phyloP scores from a whole-genome alignment of 768 basidiomycete species.

The Albatrellus ellisii region DNA sequence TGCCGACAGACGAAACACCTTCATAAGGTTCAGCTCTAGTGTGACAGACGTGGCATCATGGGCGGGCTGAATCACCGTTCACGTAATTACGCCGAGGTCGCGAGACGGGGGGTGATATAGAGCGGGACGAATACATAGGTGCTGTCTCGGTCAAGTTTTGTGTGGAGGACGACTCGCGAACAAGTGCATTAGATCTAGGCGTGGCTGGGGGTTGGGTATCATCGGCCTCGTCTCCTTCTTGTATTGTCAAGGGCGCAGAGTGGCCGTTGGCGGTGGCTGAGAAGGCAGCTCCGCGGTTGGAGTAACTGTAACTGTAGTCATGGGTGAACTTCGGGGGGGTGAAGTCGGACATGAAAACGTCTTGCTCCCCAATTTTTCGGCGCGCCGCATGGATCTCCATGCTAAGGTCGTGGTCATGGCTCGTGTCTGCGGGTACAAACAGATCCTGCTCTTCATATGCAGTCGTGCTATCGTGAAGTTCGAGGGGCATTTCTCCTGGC shows the following conservation, averaged over 20 bases:
- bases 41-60: conserved; percentile 6
- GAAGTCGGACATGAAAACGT: conserved; percentile 11
- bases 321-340: conserved; percentile 7
- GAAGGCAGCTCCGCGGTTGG: conserved; percentile 8
- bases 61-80: conserved; percentile 13
- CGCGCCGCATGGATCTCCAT: conserved; percentile 13
- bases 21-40: conserved; percentile 7
- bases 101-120: conserved; percentile 1
- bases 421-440: conserved; percentile 69
- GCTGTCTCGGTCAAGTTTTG: neutral
- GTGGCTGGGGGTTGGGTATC: conserved; percentile 6
- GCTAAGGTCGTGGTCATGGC: conserved; percentile 29
- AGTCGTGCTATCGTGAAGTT: conserved; percentile 32
- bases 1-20: conserved; percentile 7
- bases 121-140: neutral
- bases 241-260: conserved; percentile 8
- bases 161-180: neutral
- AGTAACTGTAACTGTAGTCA: conserved; percentile 12
- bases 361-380: neutral
- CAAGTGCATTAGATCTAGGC: conserved; percentile 9
- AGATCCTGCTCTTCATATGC: conserved; percentile 52
- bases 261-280: conserved; percentile 4
- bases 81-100: conserved; percentile 5
- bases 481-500: conserved; percentile 43
- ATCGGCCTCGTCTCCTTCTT: conserved; percentile 10